Base-by-base conservation (phyloP, 2,329 filamentous ascomycete species). In the Colletotrichum lini region DNA sequence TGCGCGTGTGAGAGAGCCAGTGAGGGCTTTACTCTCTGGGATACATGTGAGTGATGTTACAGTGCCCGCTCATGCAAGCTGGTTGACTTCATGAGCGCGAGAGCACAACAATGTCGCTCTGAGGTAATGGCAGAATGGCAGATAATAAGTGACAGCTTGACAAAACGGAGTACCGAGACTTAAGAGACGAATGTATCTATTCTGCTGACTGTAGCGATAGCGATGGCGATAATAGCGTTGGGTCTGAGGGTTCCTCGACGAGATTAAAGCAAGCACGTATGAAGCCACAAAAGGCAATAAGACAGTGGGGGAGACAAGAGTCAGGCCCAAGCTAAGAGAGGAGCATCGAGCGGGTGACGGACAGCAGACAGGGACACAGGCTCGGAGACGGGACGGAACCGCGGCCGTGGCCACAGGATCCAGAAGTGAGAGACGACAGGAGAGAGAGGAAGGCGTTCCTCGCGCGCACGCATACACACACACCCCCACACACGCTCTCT, bases 301-400 rank as follows among this genome's bases (percentile, higher is more conserved):
- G 68, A 67, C 64, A 52, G 68, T 70, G 67, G 67, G 67, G 67
- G 67, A 67, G 67, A 66, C 67, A 70, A 70, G 67, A 70, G 67
- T 70, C 67, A 70, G 26, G 62, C 56, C 62, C 49, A 60, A 26
- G 60, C n/a, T 49, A 30, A 6, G 67, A 70, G 62, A 42, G 40
- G 65, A 66, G 53, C 23, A 45, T 30, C 26, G 26, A 5, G 57
- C 42, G 61, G 57, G 65, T 62, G 53, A 56, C 53, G 53, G 53
- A 56, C 52, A 54, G 52, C 26, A 60, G n/a, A 47, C 45, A 60
- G 23, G 57, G 57, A 30, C 26, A 21, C 38, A 52, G 61, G 47
- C 50, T 45, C 26, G 44, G 52, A 56, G 54, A 70, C 67, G 64
- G 50, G 64, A 70, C 56, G 68, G 64, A 26, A 67, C 45, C 47